Conservation (phyloP, 768 basidiomycete genomes). For the Hysterangium stoloniferum region DNA sequence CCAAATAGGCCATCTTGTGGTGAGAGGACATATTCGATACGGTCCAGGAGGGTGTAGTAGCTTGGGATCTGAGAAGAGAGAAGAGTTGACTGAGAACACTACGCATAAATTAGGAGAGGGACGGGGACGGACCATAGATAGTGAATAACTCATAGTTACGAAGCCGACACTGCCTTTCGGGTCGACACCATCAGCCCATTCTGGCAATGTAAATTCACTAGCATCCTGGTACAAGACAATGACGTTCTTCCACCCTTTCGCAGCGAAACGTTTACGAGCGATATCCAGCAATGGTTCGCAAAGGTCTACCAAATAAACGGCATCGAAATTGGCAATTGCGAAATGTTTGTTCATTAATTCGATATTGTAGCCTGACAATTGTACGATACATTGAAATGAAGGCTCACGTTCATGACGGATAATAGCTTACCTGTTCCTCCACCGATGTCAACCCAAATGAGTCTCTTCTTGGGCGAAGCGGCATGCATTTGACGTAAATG, state of each 20-base stretch:
- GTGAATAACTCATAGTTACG: conserved; percentile 36
- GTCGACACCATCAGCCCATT: conserved; percentile 39
- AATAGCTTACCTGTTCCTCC: conserved; percentile 51
- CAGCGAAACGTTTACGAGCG: conserved; percentile 57
- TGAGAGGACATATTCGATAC: conserved; percentile 56
- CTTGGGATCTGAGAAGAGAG: conserved; percentile 40
- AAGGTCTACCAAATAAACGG: conserved; percentile 64
- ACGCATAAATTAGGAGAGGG: conserved; percentile 22
- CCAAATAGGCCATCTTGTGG: conserved; percentile 53
- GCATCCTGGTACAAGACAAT: conserved; percentile 69
- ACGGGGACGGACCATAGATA: conserved; percentile 43
- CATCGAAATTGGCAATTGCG: conserved; percentile 52
- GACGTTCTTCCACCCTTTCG: conserved; percentile 67
- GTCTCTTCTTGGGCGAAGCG: conserved; percentile 33
- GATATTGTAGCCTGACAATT: conserved; percentile 49
- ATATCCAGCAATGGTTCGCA: conserved; percentile 66
- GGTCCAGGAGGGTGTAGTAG: conserved; percentile 59
- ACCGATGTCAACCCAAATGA: conserved; percentile 75
- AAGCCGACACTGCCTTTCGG: conserved; percentile 45
- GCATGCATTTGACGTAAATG: conserved; percentile 46
- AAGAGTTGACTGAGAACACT: background rate
- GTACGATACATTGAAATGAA: conserved; percentile 2
- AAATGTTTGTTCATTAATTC: conserved; percentile 62
- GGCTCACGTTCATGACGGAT: background rate
- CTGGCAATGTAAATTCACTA: conserved; percentile 52